Base-by-base conservation (phyloP, 176 grass and related monocot species). In the Chrysopogon serrulatus region DNA sequence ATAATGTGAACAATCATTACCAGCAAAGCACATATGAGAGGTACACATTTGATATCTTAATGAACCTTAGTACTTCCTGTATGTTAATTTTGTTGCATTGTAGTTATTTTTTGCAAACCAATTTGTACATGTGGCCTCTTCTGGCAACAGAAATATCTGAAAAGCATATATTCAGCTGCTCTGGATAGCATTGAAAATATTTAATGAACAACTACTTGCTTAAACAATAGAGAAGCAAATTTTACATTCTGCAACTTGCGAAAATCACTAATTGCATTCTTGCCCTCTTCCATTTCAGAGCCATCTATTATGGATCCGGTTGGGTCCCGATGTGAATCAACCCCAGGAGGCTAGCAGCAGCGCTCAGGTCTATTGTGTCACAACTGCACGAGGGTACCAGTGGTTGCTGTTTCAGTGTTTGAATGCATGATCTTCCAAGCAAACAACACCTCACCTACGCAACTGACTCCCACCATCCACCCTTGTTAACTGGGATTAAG, bases 41-140 rank as follows among this genome's bases (percentile, higher is more conserved):
- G 91, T 93, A 90, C 18, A 19, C 66, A 85, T 45, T 80, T 65
- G 24, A n/a, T 35, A 32, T 47, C 33, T 62, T 34, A 31, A 80
- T 80, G 18, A 45, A 42, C 60, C 16, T 37, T n/a, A 45, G 19
- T 76, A 59, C 28, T 78, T 78, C 32, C 0, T 39, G 66, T 67
- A 33, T 73, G n/a, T 49, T 86, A 39, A n/a, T 74, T 28, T 16
- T 86, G 14, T 45, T 48, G 28, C 33, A 40, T 72, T 33, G 6
- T 71, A 64, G 44, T 43, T 66, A 16, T n/a, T 28, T 86, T 74
- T 28, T 41, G 31, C n/a, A 36, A 44, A 65, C 16, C 37, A 16
- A 18, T 26, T 62, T 73, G 6, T 79, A 49, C 44, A 26, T 44
- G 28, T 80, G 40, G 21, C 44, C 21, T 54, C 64, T 79, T 35